Evolutionary conservation across 768 basidiomycete species (phyloP).

Genomic region (Gelatoporia subvermispora): DNA sequence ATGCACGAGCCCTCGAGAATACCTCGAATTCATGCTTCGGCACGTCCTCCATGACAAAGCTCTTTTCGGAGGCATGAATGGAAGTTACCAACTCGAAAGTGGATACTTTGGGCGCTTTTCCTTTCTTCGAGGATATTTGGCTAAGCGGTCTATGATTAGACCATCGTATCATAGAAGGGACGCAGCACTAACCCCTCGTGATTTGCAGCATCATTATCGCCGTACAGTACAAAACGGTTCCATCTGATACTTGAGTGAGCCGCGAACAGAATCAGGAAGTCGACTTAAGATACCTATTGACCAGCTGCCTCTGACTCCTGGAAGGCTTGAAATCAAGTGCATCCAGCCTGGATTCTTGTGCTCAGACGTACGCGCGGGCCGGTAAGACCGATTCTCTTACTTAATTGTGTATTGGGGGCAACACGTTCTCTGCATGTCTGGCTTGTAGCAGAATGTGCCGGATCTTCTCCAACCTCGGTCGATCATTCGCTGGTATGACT

Average conservation of each 20-base stretch:
- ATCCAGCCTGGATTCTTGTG: constrained; percentile 47
- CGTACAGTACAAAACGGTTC: constrained; percentile 57
- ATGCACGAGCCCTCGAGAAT: background rate
- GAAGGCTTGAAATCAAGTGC: constrained; percentile 61
- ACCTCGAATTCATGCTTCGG: constrained; percentile 61
- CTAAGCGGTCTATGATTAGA: background rate
- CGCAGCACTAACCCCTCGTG: background rate
- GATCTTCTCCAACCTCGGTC: constrained; percentile 84
- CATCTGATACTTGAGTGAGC: constrained; percentile 40
- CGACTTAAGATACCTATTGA: constrained; percentile 49
- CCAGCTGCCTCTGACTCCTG: constrained; percentile 67
- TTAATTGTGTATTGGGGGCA: constrained; percentile 95
- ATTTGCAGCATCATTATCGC: constrained; percentile 27
- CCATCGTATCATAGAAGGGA: background rate
- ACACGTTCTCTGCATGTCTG: constrained; percentile 75
- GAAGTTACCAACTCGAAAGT: constrained; percentile 29
- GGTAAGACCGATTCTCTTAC: constrained; percentile 31
- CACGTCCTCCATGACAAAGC: constrained; percentile 24
- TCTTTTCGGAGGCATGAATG: constrained; percentile 53
- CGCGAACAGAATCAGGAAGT: background rate
- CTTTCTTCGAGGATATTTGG: background rate
- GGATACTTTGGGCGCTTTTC: background rate
- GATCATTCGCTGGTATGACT: constrained; percentile 82
- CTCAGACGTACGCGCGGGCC: background rate
- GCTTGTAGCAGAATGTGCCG: constrained; percentile 83